Conservation (phyloP, 441 rosid species). For the Populus tomentosa region DNA sequence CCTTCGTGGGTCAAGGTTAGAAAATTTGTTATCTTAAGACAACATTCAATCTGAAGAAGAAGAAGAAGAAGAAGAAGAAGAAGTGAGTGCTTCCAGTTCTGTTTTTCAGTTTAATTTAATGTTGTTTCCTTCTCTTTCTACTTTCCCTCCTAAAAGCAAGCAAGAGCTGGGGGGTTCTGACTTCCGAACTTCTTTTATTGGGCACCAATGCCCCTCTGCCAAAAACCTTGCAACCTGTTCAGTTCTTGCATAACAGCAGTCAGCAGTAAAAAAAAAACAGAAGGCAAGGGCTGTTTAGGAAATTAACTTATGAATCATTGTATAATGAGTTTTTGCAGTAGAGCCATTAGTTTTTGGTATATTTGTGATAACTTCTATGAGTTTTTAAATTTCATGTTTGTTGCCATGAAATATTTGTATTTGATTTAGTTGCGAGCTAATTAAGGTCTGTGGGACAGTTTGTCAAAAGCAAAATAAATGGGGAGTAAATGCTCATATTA, state of each 20-base stretch:
- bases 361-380: neutral
- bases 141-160: constrained; percentile 25
- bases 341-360: constrained; percentile 2
- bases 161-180: neutral
- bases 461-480: neutral
- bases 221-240: neutral
- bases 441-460: neutral
- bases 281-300: neutral
- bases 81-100: neutral
- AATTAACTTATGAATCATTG: too few species aligned
- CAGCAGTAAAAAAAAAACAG: neutral
- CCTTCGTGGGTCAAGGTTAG: neutral
- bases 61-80: neutral
- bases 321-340: neutral
- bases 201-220: constrained; percentile 21
- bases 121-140: constrained; percentile 11
- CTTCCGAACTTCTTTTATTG: neutral
- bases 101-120: constrained; percentile 2
- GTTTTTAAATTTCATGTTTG: constrained; percentile 8
- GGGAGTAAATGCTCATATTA: neutral
- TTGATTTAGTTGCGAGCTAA: neutral
- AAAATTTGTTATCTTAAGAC: neutral
- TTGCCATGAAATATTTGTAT: neutral
- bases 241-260: neutral
- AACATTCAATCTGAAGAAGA: neutral